Conservation (phyloP, 2,329 filamentous ascomycete genomes). For the Talaromyces sp. region DNA sequence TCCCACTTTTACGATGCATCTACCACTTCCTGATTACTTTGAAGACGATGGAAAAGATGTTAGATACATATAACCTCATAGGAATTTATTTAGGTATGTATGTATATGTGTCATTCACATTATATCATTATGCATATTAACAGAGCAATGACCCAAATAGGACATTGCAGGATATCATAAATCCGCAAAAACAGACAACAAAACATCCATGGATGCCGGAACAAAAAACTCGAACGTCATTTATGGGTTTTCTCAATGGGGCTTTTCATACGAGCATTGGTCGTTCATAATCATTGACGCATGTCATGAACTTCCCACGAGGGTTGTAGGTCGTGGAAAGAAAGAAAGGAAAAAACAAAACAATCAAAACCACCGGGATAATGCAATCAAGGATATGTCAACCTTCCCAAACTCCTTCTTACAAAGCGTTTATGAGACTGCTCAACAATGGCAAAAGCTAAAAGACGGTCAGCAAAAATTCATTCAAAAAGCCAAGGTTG, state of each 20-base stretch:
- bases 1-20: not conserved
- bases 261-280: constrained; percentile 6
- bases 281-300: constrained; percentile 12
- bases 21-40: not conserved
- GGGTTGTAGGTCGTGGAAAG: not conserved
- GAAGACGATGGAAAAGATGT: not conserved
- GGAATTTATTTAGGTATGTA: not conserved
- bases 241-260: not conserved
- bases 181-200: not conserved
- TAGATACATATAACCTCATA: not conserved
- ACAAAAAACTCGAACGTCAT: not conserved
- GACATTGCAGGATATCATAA: constrained; percentile 14
- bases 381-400: constrained; percentile 26
- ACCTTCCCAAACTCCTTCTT: constrained; percentile 18
- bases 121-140: constrained; percentile 19
- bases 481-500: not conserved
- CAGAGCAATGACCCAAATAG: constrained; percentile 1
- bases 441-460: constrained; percentile 31
- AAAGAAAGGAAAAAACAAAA: not conserved
- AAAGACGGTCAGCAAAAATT: constrained; percentile 18
- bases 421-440: constrained; percentile 31
- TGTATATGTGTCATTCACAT: constrained; percentile 16
- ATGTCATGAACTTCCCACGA: constrained; percentile 6
- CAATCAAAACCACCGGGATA: not conserved
- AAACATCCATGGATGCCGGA: not conserved